phyloP scores from a whole-genome alignment of 2,329 filamentous ascomycete species.

The Penicillium capsulatum region DNA sequence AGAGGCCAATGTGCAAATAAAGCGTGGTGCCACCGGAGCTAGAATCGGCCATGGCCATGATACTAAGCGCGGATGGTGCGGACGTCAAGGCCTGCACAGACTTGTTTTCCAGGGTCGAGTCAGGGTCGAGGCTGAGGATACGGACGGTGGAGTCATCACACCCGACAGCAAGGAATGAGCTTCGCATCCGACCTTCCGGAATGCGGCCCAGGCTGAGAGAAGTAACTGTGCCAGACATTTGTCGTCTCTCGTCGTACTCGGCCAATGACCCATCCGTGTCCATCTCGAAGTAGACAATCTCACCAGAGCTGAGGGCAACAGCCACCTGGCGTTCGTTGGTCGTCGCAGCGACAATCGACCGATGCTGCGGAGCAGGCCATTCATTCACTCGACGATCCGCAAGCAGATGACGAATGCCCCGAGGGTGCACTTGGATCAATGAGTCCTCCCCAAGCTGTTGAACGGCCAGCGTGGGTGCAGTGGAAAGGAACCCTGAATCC shows the following conservation, averaged over 20 bases:
- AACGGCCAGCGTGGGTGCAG: constrained; percentile 83
- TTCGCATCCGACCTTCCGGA: constrained; percentile 81
- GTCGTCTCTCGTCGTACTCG: constrained; percentile 90
- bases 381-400: constrained; percentile 75
- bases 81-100: constrained; percentile 92
- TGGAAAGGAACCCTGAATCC: constrained; percentile 86
- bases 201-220: constrained; percentile 91
- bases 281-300: constrained; percentile 98
- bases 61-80: constrained; percentile 79
- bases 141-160: constrained; percentile 96
- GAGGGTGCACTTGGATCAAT: constrained; percentile 91
- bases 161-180: constrained; percentile 90
- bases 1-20: constrained; percentile 92
- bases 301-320: constrained; percentile 88
- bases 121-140: constrained; percentile 82
- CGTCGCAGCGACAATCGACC: constrained; percentile 89
- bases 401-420: constrained; percentile 86
- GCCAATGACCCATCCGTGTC: constrained; percentile 84
- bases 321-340: constrained; percentile 93
- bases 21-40: constrained; percentile 81
- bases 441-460: constrained; percentile 93
- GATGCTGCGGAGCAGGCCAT: constrained; percentile 88
- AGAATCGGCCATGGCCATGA: constrained; percentile 94
- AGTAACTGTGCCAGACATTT: constrained; percentile 93
- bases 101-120: constrained; percentile 86